Base-by-base conservation (phyloP, 768 basidiomycete genomes). In the Lentinula raphanica region DNA sequence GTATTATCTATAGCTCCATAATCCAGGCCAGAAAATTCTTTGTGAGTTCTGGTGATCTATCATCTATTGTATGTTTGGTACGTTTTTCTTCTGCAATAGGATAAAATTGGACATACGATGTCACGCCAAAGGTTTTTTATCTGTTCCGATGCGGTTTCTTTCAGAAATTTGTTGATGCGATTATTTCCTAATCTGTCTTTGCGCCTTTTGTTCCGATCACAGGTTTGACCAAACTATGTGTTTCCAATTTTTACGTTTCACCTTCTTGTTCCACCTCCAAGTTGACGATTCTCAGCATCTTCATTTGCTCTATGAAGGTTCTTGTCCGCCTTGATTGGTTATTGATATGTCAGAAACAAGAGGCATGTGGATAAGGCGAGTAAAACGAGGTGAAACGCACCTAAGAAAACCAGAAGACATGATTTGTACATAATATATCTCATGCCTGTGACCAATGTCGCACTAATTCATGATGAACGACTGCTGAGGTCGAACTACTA, bases 81-180 rank as follows among this genome's bases (percentile, higher is more conserved):
- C 48, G 31, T 32, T 49, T 49, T 49, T 15, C 13, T 4, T 49
- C 48, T 35, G 48, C 5, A 29, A 28, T 49, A 19, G 48, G 32
- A 12, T 13, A 49, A 4, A 11, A 3, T 49, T 12, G 5, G 13
- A 17, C 19, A 29, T 9, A 29, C 25, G 13, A 29, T 72, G n/a
- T n/a, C n/a, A n/a, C n/a, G n/a, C n/a, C n/a, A 74, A 73, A 71
- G 74, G 71, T 72, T 75, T 74, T 75, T 76, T 73, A 72, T 77
- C 76, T 71, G 68, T 5, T 28, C 21, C 19, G 35, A 21, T 53
- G 31, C 50, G 19, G 19, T 35, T 35, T 35, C 13, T 15, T n/a
- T 48, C 23, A 28, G 17, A 35, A 35, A 35, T 8, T 38, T 5
- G 15, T 39, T 53, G 50, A 25, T 53, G 21, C 23, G 50, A 25